Evolutionary conservation across 176 grass and related monocot genomes (phyloP).

Genomic region (Carex pumila): DNA sequence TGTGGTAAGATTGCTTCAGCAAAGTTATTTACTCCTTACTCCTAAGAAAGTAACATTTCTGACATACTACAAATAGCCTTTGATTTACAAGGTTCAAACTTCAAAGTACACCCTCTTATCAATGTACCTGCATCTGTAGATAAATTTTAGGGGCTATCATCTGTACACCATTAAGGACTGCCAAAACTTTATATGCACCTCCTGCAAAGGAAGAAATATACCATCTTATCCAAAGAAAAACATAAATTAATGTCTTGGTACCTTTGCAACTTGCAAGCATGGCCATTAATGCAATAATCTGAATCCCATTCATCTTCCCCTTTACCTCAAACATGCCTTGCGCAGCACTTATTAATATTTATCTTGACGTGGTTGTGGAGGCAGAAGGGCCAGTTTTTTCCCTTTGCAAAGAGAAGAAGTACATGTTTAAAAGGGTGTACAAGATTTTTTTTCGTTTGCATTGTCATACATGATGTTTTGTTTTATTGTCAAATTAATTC

Average conservation of each 20-base stretch:
- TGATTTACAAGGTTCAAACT: neutral
- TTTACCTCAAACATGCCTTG: neutral
- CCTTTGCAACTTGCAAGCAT: neutral
- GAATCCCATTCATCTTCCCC: neutral
- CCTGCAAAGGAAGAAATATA: neutral
- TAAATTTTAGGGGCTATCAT: neutral
- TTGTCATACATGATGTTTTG: neutral
- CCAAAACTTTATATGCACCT: neutral
- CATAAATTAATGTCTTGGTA: neutral
- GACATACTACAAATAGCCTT: neutral
- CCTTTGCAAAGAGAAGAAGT: neutral
- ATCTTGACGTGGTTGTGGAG: neutral
- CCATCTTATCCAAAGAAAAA: neutral
- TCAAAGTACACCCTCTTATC: neutral
- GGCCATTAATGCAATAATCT: neutral
- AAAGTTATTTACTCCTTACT: neutral
- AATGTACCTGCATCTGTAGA: neutral
- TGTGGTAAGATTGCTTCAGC: slow-evolving; percentile 44
- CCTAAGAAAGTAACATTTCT: neutral
- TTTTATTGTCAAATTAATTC: neutral
- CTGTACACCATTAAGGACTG: neutral
- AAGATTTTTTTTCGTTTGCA: neutral
- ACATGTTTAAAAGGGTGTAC: neutral
- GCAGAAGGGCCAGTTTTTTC: neutral
- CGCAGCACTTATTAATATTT: neutral